These are phyloP conservation scores for Sclerotinia sclerotiorum DNA, from an alignment of 2,329 filamentous ascomycete species.

Conservation along the genomic window DNA sequence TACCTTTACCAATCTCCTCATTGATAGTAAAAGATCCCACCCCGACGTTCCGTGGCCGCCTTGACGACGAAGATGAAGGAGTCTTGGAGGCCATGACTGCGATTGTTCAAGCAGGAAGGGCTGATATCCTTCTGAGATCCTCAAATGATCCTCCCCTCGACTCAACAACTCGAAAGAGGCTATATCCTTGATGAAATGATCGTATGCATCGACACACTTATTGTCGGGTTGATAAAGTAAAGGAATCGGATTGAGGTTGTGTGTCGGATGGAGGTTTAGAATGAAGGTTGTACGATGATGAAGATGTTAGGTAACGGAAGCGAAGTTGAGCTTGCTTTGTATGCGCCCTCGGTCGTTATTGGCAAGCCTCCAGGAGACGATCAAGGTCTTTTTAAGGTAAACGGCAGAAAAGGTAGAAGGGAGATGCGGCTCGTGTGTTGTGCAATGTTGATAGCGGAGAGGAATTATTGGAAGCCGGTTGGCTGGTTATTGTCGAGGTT, in stretches of 20 bases:
- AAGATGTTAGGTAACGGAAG: slow-evolving; percentile 15
- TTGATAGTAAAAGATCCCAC: slow-evolving; percentile 75
- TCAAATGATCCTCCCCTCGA: slow-evolving; percentile 24
- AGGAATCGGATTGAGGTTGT: slow-evolving; percentile 21
- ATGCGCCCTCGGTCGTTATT: slow-evolving; percentile 14
- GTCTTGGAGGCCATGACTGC: slow-evolving; percentile 45
- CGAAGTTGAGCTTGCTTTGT: slow-evolving; percentile 12
- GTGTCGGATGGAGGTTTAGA: slow-evolving; percentile 17
- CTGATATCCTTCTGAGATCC: slow-evolving; percentile 27
- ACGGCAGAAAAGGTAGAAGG: slow-evolving; percentile 7
- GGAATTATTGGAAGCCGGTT: slow-evolving; percentile 12
- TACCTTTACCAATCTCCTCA: slow-evolving; percentile 92
- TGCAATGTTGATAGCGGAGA: slow-evolving; percentile 16
- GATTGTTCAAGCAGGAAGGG: slow-evolving; percentile 26
- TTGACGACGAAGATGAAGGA: slow-evolving; percentile 43
- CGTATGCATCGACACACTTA: slow-evolving; percentile 42
- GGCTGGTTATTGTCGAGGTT: slow-evolving; percentile 21
- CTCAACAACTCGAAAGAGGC: slow-evolving; percentile 42
- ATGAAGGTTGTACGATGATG: slow-evolving; percentile 18
- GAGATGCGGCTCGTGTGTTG: slow-evolving; percentile 18
- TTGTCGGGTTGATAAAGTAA: slow-evolving; percentile 3
- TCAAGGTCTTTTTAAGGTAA: neutral
- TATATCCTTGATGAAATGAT: slow-evolving; percentile 40
- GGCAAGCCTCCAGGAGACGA: slow-evolving; percentile 2
- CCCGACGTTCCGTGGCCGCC: slow-evolving; percentile 49